Conservation (phyloP, 202 grass and related monocot species). For the Hordeum pubiflorum region DNA sequence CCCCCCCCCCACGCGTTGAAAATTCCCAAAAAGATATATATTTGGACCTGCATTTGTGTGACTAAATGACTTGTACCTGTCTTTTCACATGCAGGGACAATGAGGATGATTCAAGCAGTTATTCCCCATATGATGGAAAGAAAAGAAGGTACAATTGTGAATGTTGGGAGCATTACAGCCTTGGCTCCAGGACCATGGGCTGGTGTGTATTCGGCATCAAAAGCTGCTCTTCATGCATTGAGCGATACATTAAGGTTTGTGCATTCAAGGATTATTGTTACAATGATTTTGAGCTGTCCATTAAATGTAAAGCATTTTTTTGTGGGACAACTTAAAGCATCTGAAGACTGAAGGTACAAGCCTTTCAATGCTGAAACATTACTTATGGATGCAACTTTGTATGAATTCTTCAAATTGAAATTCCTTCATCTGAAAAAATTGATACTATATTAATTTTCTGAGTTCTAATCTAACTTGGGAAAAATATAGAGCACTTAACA, state of each 20-base stretch:
- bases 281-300: not conserved
- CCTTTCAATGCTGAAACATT: not conserved
- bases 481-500: not conserved
- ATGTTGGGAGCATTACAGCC: slow-evolving; percentile 75
- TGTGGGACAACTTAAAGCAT: not conserved
- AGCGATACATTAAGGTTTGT: slow-evolving; percentile 72
- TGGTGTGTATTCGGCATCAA: slow-evolving; percentile 82
- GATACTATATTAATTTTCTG: not conserved
- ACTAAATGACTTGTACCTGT: not conserved
- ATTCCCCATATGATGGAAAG: slow-evolving; percentile 78
- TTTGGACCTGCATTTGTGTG: not conserved
- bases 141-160: slow-evolving; percentile 74
- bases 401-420: not conserved
- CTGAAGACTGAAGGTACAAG: not conserved
- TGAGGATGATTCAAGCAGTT: slow-evolving; percentile 87
- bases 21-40: no score
- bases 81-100: slow-evolving; percentile 40
- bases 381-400: not conserved
- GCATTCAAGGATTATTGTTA: not conserved
- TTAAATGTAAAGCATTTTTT: not conserved
- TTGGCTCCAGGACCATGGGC: slow-evolving; percentile 95
- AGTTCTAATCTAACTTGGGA: not conserved
- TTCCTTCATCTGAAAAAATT: not conserved
- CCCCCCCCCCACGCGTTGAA: no score
- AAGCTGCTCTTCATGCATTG: slow-evolving; percentile 85